A percentile compares a stretch with the other conserved stretches of the same genome.
phyloP scores from a whole-genome alignment of 371 early-diverging fungal genomes.

The Dichotomocladium elegans region DNA sequence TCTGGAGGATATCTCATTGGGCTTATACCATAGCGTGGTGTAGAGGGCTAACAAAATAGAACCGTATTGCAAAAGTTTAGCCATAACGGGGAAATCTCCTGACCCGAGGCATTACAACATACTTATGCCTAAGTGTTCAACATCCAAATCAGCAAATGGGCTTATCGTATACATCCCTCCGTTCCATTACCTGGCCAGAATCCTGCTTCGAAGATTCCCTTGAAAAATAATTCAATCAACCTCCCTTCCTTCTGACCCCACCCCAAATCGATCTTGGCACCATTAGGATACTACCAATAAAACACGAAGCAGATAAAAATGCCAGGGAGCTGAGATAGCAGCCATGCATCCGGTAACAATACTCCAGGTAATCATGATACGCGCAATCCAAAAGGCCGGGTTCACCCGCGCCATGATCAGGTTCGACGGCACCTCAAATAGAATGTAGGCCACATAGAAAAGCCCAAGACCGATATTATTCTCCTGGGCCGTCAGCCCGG shows the following conservation, averaged over 20 bases:
- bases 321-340: slow-evolving; percentile 41
- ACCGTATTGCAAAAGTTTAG: background rate
- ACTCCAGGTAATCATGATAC: slow-evolving; percentile 52
- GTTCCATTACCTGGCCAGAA: slow-evolving; percentile 51
- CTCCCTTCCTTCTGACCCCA: background rate
- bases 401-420: slow-evolving; percentile 47
- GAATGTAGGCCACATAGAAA: slow-evolving; percentile 48
- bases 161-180: background rate
- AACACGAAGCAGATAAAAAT: slow-evolving; percentile 45
- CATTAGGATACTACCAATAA: no score
- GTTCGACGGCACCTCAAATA: slow-evolving; percentile 48
- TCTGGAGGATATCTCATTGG: slow-evolving; percentile 40
- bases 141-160: background rate
- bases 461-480: slow-evolving; percentile 46
- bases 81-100: no score
- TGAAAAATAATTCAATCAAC: background rate
- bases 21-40: slow-evolving; percentile 46
- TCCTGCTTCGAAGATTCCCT: slow-evolving; percentile 51
- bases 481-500: slow-evolving; percentile 26
- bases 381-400: slow-evolving; percentile 44
- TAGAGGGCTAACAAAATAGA: slow-evolving; percentile 31
- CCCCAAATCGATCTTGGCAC: background rate
- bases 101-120: no score
- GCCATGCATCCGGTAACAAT: slow-evolving; percentile 47
- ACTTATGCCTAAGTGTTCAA: slow-evolving; percentile 21